A percentile compares a stretch with the other conserved stretches of the same genome.
These are phyloP conservation scores for Exophiala alcalophila DNA, from an alignment of 2,329 filamentous ascomycete species.

Conservation along the genomic window DNA sequence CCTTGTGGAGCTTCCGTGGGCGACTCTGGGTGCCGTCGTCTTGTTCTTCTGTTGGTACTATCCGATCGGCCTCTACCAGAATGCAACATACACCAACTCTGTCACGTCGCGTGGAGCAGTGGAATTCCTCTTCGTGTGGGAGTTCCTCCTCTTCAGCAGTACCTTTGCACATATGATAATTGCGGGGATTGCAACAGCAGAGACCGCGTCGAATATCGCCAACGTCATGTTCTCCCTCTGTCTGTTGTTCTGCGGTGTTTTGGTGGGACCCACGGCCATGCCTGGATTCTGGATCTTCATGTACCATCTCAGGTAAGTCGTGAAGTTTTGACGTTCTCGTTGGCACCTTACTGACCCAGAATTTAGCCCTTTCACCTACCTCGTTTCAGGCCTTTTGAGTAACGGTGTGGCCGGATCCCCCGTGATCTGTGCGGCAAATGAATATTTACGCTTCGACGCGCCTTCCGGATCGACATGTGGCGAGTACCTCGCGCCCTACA, in stretches of 20 bases:
- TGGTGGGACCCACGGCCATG: slow-evolving; percentile 46
- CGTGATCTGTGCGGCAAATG: slow-evolving; percentile 66
- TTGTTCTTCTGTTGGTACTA: slow-evolving; percentile 69
- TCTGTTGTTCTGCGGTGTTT: slow-evolving; percentile 55
- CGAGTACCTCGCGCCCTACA: slow-evolving; percentile 57
- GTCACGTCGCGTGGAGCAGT: slow-evolving; percentile 69
- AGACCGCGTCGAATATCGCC: slow-evolving; percentile 63
- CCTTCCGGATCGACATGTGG: slow-evolving; percentile 55
- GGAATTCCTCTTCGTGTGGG: slow-evolving; percentile 61
- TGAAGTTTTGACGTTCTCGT: no score
- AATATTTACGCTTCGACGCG: slow-evolving; percentile 65
- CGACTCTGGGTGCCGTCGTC: slow-evolving; percentile 60
- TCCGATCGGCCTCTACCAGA: slow-evolving; percentile 50
- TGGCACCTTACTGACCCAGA: background rate
- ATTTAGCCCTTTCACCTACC: slow-evolving; percentile 69
- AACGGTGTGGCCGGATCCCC: slow-evolving; percentile 64
- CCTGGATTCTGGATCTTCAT: slow-evolving; percentile 76
- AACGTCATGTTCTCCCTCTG: slow-evolving; percentile 59
- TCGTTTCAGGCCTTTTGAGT: slow-evolving; percentile 70
- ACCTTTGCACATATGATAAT: slow-evolving; percentile 74
- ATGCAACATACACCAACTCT: slow-evolving; percentile 59
- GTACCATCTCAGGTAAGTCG: slow-evolving; percentile 73
- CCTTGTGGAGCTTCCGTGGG: slow-evolving; percentile 67
- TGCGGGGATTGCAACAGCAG: slow-evolving; percentile 69
- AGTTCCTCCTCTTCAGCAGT: slow-evolving; percentile 67